Evolutionary conservation across 768 basidiomycete genomes (phyloP).

Genomic region (Chalciporus chontae): DNA sequence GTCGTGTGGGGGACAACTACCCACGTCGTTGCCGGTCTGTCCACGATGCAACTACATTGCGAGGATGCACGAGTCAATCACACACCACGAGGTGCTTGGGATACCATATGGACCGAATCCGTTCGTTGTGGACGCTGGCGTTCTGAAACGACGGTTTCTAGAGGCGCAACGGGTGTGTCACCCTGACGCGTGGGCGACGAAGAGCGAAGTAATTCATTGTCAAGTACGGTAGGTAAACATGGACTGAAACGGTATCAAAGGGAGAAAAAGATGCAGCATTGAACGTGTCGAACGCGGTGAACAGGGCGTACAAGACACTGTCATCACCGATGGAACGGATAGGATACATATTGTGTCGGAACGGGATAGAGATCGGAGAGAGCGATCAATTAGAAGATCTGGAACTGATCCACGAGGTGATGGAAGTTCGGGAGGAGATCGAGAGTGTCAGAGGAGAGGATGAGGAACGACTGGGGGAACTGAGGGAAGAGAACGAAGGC

Average conservation of each 20-base stretch:
- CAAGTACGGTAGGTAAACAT: not conserved
- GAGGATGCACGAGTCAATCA: conserved; percentile 47
- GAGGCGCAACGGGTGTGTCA: conserved; percentile 75
- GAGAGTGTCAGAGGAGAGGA: conserved; percentile 52
- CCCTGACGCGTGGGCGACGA: conserved; percentile 80
- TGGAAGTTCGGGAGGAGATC: conserved; percentile 75
- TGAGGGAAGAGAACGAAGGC: conserved; percentile 59
- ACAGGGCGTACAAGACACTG: conserved; percentile 78
- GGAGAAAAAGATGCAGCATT: conserved; percentile 21
- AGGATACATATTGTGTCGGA: conserved; percentile 72
- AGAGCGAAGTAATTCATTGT: conserved; percentile 48
- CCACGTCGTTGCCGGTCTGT: conserved; percentile 73
- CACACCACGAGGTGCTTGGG: conserved; percentile 68
- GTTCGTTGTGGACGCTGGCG: conserved; percentile 60
- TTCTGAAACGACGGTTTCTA: conserved; percentile 64
- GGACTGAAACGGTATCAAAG: conserved; percentile 16
- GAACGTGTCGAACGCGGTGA: conserved; percentile 65
- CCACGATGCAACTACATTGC: conserved; percentile 66
- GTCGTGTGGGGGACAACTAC: conserved; percentile 56
- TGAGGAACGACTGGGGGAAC: conserved; percentile 42
- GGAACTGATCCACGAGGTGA: conserved; percentile 68
- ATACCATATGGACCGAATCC: conserved; percentile 61
- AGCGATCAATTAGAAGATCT: conserved; percentile 69
- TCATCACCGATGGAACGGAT: conserved; percentile 69
- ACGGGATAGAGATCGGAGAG: conserved; percentile 60